Evolutionary conservation across 306 rosid genomes (phyloP).

Genomic region (Fragaria ananassa): DNA sequence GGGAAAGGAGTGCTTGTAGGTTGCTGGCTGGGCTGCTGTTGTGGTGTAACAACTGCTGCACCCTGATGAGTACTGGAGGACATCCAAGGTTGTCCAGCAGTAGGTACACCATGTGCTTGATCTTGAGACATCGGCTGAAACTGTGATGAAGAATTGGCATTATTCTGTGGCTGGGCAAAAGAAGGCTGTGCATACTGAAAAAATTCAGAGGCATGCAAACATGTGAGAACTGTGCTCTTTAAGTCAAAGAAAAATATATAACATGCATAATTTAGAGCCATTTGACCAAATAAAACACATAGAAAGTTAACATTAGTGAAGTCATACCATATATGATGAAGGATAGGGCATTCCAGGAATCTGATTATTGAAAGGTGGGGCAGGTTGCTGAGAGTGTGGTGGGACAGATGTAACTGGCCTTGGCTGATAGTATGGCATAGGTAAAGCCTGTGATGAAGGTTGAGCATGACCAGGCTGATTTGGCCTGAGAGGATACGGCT

Average conservation of each 20-base stretch:
- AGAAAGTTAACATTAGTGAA: constrained; percentile 6
- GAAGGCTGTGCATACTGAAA: constrained; percentile 61
- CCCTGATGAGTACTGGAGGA: constrained; percentile 68
- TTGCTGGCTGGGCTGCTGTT: constrained; percentile 62
- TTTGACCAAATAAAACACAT: constrained; percentile 6
- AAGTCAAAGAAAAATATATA: constrained; percentile 11
- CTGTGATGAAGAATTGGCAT: constrained; percentile 49
- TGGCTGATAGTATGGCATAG: constrained; percentile 68
- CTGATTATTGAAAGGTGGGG: constrained; percentile 55
- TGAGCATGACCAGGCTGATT: constrained; percentile 57
- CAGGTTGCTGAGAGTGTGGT: constrained; percentile 68
- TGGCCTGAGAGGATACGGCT: constrained; percentile 71
- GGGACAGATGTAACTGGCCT: constrained; percentile 66
- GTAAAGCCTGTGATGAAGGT: constrained; percentile 63
- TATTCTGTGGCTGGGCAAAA: constrained; percentile 65
- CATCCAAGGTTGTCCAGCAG: constrained; percentile 72
- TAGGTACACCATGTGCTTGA: constrained; percentile 51
- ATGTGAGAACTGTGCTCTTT: constrained; percentile 10
- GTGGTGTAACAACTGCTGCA: constrained; percentile 41
- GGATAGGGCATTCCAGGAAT: constrained; percentile 74
- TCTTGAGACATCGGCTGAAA: constrained; percentile 74
- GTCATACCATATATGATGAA: constrained; percentile 68
- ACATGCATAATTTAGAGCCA: background rate
- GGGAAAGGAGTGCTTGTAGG: constrained; percentile 46
- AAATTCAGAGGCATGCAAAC: constrained; percentile 12